phyloP scores from a whole-genome alignment of 2,329 filamentous ascomycete species.

The Cladosporium velox region DNA sequence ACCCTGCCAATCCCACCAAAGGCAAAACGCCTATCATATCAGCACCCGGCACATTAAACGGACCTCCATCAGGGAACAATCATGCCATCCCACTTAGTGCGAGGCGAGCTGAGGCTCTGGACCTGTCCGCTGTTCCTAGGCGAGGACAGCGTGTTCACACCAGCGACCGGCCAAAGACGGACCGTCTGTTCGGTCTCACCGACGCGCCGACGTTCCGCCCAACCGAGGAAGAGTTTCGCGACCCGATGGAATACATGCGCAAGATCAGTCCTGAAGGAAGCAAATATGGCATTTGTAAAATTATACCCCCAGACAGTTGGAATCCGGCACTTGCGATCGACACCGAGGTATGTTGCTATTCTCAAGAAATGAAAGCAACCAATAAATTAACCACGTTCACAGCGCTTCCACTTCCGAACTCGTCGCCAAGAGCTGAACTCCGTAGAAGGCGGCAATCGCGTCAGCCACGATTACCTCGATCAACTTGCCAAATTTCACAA shows the following conservation, averaged over 20 bases:
- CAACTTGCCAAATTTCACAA: conserved; percentile 95
- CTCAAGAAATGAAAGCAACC: neutral
- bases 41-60: conserved; percentile 37
- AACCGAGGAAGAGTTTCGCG: conserved; percentile 90
- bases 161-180: conserved; percentile 74
- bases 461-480: conserved; percentile 94
- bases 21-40: conserved; percentile 26
- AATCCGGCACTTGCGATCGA: conserved; percentile 95
- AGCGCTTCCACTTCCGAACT: conserved; percentile 97
- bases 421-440: conserved; percentile 96
- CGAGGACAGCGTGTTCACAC: conserved; percentile 77
- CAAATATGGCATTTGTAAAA: conserved; percentile 91
- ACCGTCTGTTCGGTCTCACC: conserved; percentile 77
- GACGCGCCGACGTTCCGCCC: conserved; percentile 91
- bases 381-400: conserved; percentile 30
- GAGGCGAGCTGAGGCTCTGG: conserved; percentile 68
- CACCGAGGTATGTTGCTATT: conserved; percentile 71
- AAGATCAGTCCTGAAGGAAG: conserved; percentile 86
- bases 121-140: conserved; percentile 87
- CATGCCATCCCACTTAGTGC: conserved; percentile 61
- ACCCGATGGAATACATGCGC: conserved; percentile 89
- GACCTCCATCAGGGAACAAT: conserved; percentile 43
- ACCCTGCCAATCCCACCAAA: conserved; percentile 22
- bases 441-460: conserved; percentile 94
- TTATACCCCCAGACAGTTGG: conserved; percentile 91